Evolutionary conservation across 208 protist species (phyloP), one percentile per base, ranked within the genome.

Genomic region (Lotmaria passim): DNA sequence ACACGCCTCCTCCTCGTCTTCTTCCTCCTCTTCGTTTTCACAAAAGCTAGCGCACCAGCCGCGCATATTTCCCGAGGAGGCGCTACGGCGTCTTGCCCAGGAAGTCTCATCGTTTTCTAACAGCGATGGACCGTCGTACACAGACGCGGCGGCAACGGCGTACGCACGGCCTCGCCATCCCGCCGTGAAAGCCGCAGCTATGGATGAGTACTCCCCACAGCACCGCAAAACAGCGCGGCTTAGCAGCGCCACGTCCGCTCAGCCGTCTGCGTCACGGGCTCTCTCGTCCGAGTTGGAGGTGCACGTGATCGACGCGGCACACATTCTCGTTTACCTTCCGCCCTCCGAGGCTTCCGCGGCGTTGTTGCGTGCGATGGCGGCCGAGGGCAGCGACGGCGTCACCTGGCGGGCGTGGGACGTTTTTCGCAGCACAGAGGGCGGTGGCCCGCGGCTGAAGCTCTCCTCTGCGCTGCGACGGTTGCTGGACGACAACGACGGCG

Each of bases 251-350:
- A 51, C 4, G n/a, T 30, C 17, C n/a, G n/a, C 5, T 36, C 50
- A 3, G 2, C 31, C 43, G n/a, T 46, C 39, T 33, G 1, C 38
- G 12, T 43, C 53, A 31, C 31, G 6, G 30, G 36, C 28, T 7
- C 2, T 1, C 28, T 21, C 17, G 2, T 30, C 31, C 1, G 60
- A 33, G 17, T 38, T 70, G 26, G 86, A 91, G 36, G 53, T 78
- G 7, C 80, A 91, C 69, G 34, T 78, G 19, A 78, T 91, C 46
- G 86, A 91, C 56, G 78, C 69, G 4, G 15, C 58, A 10, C 78
- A 91, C 63, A 28, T 91, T 51, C 74, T 91, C 41, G 77, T 83
- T 0, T 91, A 81, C 59, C 34, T 91, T 7, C 82, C 82, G 19
- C 24, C 69, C 52, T n/a, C 38, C 14, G 55, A 30, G 10, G 66